Base-by-base conservation (phyloP, 805 yeast species). In the Candida sakaeoensis region DNA sequence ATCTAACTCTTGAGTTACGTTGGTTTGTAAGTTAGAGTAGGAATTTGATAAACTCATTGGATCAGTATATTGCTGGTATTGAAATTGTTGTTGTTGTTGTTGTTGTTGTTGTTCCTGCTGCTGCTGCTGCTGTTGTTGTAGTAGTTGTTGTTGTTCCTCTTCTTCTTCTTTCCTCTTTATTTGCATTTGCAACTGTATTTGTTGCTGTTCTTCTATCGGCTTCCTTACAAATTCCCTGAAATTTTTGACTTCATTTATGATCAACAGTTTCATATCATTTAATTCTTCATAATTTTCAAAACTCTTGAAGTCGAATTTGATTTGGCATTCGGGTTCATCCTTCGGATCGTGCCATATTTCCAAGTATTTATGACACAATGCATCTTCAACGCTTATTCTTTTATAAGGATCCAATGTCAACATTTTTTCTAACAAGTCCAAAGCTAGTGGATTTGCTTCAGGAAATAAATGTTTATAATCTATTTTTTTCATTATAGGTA, bases 281-380 rank as follows among this genome's bases (percentile, higher is more conserved):
- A 87, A 72, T 48, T 88, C 96, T 49, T 86, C 87, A 13, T 82
- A 83, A 12, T 76, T 82, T 67, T 90, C 97, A 59, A 90, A 90
- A 5, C 85, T 71, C 47, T 64, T 66, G 58, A 90, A 90, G 55
- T 90, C 95, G 58, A 90, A 90, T 51, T 85, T 84, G 2, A 77
- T 71, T 33, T 79, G 77, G 58, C 96, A 88, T 36, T 74, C 81
- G 6, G 90, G 90, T 62, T 93, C 98, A 57, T 93, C 98, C 22
- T 77, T 75, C 5, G 96, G 93, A 60, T 89, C 96, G 57, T 88
- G 98, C 96, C 98, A 93, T 28, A 89, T 80, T 38, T 83, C 75
- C 39, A 93, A 66, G 58, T 93, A 93, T 15, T 96, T 96, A 61
- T 93, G 99, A 47, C 75, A 75, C 41, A 93, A 71, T 0, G 98